A percentile compares a stretch with the other conserved stretches of the same genome.
These are phyloP conservation scores for Candida smagusa DNA, from an alignment of 1,139 yeast genomes.

Conservation along the genomic window DNA sequence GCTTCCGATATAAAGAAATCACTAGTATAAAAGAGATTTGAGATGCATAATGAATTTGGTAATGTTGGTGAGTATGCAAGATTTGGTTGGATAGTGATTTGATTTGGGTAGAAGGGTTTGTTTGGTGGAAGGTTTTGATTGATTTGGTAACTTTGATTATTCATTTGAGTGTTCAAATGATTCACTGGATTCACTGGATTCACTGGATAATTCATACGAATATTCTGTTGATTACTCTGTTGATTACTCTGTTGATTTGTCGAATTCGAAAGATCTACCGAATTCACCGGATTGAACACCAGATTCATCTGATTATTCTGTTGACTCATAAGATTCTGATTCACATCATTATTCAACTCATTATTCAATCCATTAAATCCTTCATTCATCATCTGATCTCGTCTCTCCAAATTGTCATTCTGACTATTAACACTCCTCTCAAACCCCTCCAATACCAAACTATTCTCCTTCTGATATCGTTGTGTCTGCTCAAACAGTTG, in stretches of 20 bases:
- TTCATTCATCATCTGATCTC: too few species aligned
- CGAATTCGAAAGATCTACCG: too few species aligned
- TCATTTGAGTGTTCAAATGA: neutral
- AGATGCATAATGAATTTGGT: conserved; percentile 4
- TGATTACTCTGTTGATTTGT: neutral
- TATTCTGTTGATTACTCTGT: neutral
- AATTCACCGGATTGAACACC: too few species aligned
- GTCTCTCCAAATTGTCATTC: neutral
- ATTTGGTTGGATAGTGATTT: neutral
- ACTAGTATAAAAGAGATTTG: conserved; percentile 17
- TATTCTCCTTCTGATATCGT: conserved; percentile 4
- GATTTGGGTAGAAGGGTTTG: too few species aligned
- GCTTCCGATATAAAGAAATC: conserved; percentile 26
- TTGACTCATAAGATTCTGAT: too few species aligned
- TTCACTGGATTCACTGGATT: neutral
- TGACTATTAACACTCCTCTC: conserved; percentile 1
- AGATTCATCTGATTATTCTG: too few species aligned
- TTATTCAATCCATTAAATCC: too few species aligned
- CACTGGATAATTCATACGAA: neutral
- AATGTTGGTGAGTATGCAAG: conserved; percentile 1
- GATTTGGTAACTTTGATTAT: neutral
- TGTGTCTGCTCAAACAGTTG: neutral
- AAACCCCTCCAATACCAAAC: conserved; percentile 5
- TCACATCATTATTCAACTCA: too few species aligned
- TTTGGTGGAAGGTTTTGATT: too few species aligned